phyloP scores from a whole-genome alignment of 257 asterid genomes.

The Solanum tacnaense region DNA sequence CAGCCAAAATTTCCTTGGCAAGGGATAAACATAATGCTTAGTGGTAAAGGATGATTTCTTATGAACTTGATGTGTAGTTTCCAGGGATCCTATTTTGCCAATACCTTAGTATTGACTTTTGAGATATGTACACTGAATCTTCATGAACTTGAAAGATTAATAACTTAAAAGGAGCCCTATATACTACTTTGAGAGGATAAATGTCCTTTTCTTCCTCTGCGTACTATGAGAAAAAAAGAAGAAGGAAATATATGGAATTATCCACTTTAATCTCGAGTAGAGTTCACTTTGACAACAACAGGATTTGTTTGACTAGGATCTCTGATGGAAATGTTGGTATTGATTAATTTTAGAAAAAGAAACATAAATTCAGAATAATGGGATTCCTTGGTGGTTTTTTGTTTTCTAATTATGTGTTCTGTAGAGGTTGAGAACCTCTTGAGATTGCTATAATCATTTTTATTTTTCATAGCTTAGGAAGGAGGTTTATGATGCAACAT shows the following conservation, averaged over 20 bases:
- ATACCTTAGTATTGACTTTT: background rate
- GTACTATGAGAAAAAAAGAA: background rate
- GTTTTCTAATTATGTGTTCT: background rate
- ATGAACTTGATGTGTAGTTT: background rate
- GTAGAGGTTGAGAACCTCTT: background rate
- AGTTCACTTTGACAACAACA: background rate
- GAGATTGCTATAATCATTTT: background rate
- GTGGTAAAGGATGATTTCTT: background rate
- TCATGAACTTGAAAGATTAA: background rate
- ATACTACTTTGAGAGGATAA: background rate
- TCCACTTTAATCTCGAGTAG: background rate
- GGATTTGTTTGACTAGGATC: background rate
- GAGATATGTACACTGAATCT: background rate
- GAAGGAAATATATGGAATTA: background rate
- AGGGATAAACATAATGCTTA: background rate
- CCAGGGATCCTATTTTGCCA: background rate
- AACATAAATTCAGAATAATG: background rate
- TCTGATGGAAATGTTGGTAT: background rate
- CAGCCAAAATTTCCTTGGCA: background rate
- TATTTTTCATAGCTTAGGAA: background rate
- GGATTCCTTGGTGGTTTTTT: background rate
- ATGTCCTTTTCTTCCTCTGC: background rate
- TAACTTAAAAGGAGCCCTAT: background rate
- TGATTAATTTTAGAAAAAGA: background rate
- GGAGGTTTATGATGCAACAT: background rate